Base-by-base conservation (phyloP, 2,329 filamentous ascomycete genomes). In the Colletotrichum brevisporum region DNA sequence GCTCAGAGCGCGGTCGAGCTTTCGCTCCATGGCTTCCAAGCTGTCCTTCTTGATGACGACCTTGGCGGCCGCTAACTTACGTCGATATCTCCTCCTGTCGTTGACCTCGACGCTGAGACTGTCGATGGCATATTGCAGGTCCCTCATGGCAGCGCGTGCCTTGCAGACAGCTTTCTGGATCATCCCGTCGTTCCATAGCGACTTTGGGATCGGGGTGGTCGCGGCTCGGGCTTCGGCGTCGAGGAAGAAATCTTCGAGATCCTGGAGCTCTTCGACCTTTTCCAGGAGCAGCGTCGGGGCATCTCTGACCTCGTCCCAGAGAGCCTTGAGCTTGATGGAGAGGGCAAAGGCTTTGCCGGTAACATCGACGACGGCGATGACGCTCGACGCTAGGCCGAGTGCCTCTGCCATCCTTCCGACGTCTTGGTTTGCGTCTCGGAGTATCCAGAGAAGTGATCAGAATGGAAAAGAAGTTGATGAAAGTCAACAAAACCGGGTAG, bases 21-120 rank as follows among this genome's bases (percentile, higher is more conserved):
- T 71, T 13, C 60, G 54, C 3, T 72, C 72, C 10, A 75, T 68
- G 3, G 10, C 61, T 5, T 73, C 65, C 26, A 74, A 48, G 4
- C 47, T 63, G 1, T 74, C 66, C 55, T 73, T 77, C 8, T 71
- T 73, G 10, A 75, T 57, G 1, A 63, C 24, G 1, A 75, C 53
- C 57, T 70, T 77, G 8, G 73, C 57, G 6, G 73, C 50, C 10
- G 70, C 68, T 13, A 73, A 36, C 26, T 71, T 76, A 9, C 70
- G 62, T 8, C 64, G 73, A 13, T 73, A 6, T 0, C 58, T 62
- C 16, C 63, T 74, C 18, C 67, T 72, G 2, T 55, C 39, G 2
- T 59, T 58, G 13, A 76, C 48, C n/a, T 71, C 59, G 1, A 47
- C n/a, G 6, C 21, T 55, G 36, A 63, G 41, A 1, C 5, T 41